Evolutionary conservation across 2,329 filamentous ascomycete species (phyloP).

Genomic region (Penicillium sp.): DNA sequence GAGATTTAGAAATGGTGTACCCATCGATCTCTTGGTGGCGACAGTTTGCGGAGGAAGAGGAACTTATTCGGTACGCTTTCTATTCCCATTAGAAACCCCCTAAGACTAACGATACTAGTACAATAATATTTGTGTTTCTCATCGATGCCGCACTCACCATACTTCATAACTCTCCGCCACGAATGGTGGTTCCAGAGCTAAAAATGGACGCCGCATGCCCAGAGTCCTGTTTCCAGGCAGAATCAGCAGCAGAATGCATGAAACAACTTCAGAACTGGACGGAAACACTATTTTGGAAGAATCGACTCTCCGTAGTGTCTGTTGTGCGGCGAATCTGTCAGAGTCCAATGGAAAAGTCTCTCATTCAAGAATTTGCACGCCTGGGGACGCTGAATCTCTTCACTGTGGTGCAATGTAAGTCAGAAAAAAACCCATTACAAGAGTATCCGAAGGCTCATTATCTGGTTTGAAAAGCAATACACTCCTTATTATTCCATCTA

Average conservation of each 20-base stretch:
- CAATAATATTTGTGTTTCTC: constrained; percentile 32
- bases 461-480: constrained; percentile 20
- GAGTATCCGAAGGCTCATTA: background rate
- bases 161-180: constrained; percentile 34
- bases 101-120: constrained; percentile 18
- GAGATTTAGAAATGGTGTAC: constrained; percentile 4
- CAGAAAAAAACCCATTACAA: no score
- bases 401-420: constrained; percentile 27
- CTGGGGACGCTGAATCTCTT: constrained; percentile 32
- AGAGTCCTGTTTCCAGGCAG: constrained; percentile 34
- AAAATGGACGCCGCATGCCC: constrained; percentile 31
- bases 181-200: constrained; percentile 31
- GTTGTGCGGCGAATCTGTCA: constrained; percentile 28
- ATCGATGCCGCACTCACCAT: constrained; percentile 34
- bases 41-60: constrained; percentile 28
- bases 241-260: constrained; percentile 25
- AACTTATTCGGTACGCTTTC: constrained; percentile 28
- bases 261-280: constrained; percentile 22
- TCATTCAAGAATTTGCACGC: constrained; percentile 17
- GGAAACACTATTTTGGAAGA: constrained; percentile 21
- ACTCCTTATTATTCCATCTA: constrained; percentile 29
- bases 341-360: constrained; percentile 12
- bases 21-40: constrained; percentile 24
- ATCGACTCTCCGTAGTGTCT: constrained; percentile 18
- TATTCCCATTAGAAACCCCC: background rate